Evolutionary conservation across 345 rosid species (phyloP).

Genomic region (Nasturtium officinale): DNA sequence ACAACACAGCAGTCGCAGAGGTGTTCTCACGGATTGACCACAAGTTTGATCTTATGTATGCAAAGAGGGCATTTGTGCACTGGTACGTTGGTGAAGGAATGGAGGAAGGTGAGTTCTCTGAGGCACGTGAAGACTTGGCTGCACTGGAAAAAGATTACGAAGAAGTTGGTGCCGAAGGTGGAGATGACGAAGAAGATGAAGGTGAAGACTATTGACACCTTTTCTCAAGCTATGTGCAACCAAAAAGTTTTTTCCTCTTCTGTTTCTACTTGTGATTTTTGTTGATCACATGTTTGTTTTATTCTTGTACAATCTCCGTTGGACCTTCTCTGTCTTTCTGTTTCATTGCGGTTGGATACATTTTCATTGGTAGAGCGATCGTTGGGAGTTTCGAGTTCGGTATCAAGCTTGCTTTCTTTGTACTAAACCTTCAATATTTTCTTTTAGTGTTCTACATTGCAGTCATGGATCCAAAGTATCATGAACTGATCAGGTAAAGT

Average conservation of each 20-base stretch:
- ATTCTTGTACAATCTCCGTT: constrained; percentile 34
- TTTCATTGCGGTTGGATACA: constrained; percentile 17
- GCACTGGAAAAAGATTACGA: constrained; percentile 57
- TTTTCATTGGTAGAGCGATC: constrained; percentile 36
- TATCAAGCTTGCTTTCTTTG: too few relatives aligned
- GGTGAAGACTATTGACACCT: constrained; percentile 54
- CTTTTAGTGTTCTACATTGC: constrained; percentile 33
- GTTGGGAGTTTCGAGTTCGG: constrained; percentile 21
- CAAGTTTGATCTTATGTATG: constrained; percentile 71
- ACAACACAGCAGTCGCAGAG: constrained; percentile 74
- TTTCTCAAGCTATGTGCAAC: not conserved
- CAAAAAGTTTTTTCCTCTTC: not conserved
- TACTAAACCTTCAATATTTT: not conserved
- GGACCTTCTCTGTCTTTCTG: not conserved
- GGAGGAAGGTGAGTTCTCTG: constrained; percentile 79
- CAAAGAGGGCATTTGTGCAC: constrained; percentile 73
- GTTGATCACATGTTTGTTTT: constrained; percentile 34
- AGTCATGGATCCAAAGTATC: constrained; percentile 19
- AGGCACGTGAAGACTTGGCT: constrained; percentile 67
- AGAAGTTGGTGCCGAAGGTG: constrained; percentile 71
- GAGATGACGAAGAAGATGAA: constrained; percentile 63
- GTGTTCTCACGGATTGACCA: constrained; percentile 66
- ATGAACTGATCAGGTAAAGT: constrained; percentile 7
- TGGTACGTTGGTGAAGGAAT: constrained; percentile 77
- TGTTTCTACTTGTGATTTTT: constrained; percentile 30